phyloP scores from a whole-genome alignment of 768 basidiomycete species.

The Arthromyces matolae region DNA sequence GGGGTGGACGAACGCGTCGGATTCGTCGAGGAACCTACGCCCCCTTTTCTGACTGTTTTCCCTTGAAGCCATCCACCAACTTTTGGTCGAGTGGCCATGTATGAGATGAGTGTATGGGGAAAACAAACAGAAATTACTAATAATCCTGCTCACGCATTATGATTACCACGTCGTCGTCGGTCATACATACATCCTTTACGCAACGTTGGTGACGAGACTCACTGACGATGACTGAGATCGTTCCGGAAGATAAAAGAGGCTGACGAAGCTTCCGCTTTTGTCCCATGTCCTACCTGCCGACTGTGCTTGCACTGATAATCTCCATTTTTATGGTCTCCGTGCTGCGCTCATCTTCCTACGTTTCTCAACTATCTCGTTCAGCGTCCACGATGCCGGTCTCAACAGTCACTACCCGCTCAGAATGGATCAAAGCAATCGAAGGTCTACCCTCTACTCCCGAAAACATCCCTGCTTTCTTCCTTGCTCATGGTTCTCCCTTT shows the following conservation, averaged over 20 bases:
- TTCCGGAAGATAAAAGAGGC: background rate
- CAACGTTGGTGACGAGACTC: slow-evolving; percentile 2
- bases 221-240: slow-evolving; percentile 1
- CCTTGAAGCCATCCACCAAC: slow-evolving; percentile 65
- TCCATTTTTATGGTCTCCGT: slow-evolving; percentile 5
- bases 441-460: slow-evolving; percentile 51
- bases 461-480: slow-evolving; percentile 75
- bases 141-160: no score
- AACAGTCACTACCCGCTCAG: slow-evolving; percentile 33
- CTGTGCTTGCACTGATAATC: slow-evolving; percentile 3
- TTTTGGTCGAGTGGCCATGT: slow-evolving; percentile 30
- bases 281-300: background rate
- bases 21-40: slow-evolving; percentile 35
- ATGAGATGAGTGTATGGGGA: slow-evolving; percentile 1
- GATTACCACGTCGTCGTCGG: no score
- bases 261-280: background rate
- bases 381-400: slow-evolving; percentile 10
- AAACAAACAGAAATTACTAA: background rate
- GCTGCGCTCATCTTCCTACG: background rate
- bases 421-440: slow-evolving; percentile 53
- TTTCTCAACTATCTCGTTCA: background rate
- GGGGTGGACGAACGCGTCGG: slow-evolving; percentile 60
- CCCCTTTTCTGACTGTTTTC: slow-evolving; percentile 70
- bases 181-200: background rate
- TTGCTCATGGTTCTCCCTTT: slow-evolving; percentile 64